Evolutionary conservation across 192 early-diverging fungal species (phyloP).

Genomic region (Funneliformis mosseae): DNA sequence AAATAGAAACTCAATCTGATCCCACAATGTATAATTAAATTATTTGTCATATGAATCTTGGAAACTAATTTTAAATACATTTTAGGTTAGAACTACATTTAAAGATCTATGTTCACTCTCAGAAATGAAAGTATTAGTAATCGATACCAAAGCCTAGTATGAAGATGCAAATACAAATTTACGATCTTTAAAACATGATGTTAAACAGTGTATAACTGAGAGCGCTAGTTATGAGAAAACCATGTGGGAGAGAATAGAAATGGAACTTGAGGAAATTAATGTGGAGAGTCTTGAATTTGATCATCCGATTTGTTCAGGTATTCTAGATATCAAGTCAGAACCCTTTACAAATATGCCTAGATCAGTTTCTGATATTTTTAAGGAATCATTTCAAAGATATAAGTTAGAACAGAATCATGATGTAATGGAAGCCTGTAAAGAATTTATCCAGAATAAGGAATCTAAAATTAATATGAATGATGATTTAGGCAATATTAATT

Average conservation of each 20-base stretch:
- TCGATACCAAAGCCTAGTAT: slow-evolving; percentile 4
- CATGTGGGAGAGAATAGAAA: slow-evolving; percentile 21
- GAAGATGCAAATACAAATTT: too few species aligned
- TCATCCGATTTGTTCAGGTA: not conserved
- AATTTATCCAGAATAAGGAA: too few species aligned
- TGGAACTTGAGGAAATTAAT: slow-evolving; percentile 3
- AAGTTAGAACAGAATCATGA: too few species aligned
- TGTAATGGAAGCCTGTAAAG: too few species aligned
- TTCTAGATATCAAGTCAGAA: not conserved
- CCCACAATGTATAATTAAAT: slow-evolving; percentile 1
- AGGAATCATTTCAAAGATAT: too few species aligned
- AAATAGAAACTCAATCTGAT: too few species aligned
- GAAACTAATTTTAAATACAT: slow-evolving; percentile 5
- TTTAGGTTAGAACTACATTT: not conserved
- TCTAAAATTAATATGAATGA: too few species aligned
- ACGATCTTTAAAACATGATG: not conserved
- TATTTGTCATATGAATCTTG: not conserved
- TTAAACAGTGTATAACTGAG: not conserved
- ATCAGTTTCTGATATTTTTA: too few species aligned
- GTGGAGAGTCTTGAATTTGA: too few species aligned
- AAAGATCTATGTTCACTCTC: slow-evolving; percentile 16
- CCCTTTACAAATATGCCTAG: not conserved
- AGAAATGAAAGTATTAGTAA: slow-evolving; percentile 16
- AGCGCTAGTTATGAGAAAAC: slow-evolving; percentile 14
- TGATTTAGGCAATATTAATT: too few species aligned